These are phyloP conservation scores for Pelomyxa schiedti DNA, from an alignment of 78 protist species.

Conservation along the genomic window DNA sequence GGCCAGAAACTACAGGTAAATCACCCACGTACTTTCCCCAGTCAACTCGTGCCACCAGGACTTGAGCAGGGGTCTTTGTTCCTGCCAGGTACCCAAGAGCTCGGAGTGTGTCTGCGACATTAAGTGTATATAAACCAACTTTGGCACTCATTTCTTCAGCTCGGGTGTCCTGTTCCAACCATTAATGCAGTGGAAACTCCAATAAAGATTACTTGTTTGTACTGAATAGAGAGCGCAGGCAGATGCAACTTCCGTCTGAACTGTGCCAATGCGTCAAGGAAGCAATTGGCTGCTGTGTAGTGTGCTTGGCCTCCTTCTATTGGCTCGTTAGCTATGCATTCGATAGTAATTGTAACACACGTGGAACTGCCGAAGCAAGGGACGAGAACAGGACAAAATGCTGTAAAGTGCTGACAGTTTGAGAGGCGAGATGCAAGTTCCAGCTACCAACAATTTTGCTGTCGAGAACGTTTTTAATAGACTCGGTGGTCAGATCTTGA, in stretches of 20 bases:
- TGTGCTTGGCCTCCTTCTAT: slow-evolving; percentile 17
- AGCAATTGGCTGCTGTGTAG: slow-evolving; percentile 27
- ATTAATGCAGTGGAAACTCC: too few species aligned
- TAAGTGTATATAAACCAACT: background rate
- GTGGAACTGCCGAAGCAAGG: background rate
- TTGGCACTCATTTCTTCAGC: background rate
- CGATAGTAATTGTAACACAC: too few species aligned
- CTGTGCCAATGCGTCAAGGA: slow-evolving; percentile 10
- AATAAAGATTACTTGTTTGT: too few species aligned
- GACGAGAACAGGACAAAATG: slow-evolving; percentile 6
- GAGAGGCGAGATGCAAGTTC: background rate
- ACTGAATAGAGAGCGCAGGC: slow-evolving; percentile 3
- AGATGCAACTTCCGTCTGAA: background rate
- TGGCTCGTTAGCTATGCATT: too few species aligned
- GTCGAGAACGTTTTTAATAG: background rate
- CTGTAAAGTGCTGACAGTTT: background rate
- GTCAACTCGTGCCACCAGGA: background rate
- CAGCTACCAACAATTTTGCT: background rate
- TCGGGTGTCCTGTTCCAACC: too few species aligned
- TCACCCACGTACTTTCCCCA: background rate
- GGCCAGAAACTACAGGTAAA: background rate
- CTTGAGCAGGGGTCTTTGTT: background rate
- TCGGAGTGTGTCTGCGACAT: background rate
- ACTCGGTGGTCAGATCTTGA: background rate
- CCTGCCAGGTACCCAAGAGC: background rate